phyloP scores from a whole-genome alignment of 2,329 filamentous ascomycete genomes.

The Helotiales sp. region DNA sequence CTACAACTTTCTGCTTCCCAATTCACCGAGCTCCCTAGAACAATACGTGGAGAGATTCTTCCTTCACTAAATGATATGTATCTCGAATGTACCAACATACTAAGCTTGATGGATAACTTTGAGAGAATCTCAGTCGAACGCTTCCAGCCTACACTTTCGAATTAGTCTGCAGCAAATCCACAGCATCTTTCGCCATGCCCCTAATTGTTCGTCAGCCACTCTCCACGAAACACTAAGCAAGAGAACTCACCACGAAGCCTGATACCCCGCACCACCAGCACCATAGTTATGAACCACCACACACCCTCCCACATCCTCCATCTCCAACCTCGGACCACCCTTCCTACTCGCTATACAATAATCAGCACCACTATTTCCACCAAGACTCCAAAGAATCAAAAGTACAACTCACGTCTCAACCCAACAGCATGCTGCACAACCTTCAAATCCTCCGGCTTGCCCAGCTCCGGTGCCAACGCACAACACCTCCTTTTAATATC shows the following conservation, averaged over 20 bases:
- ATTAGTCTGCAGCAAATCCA: slow-evolving; percentile 18
- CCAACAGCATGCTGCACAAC: slow-evolving; percentile 38
- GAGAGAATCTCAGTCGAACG: neutral
- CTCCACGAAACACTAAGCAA: neutral
- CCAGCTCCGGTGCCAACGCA: slow-evolving; percentile 37
- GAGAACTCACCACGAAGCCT: slow-evolving; percentile 35
- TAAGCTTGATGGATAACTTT: neutral
- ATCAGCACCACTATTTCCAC: neutral
- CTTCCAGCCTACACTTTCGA: slow-evolving; percentile 5
- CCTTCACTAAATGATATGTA: neutral
- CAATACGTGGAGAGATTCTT: neutral
- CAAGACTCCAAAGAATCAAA: neutral
- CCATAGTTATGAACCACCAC: slow-evolving; percentile 45
- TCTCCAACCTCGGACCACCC: slow-evolving; percentile 36
- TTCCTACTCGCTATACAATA: slow-evolving; percentile 23
- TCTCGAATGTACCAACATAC: neutral
- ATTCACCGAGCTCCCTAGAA: too few species aligned
- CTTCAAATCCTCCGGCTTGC: slow-evolving; percentile 36
- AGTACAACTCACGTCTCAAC: slow-evolving; percentile 35
- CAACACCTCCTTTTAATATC: slow-evolving; percentile 38
- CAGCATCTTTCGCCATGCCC: slow-evolving; percentile 27
- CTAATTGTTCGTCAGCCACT: slow-evolving; percentile 1
- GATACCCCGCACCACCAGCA: slow-evolving; percentile 46
- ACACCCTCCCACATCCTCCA: slow-evolving; percentile 25
- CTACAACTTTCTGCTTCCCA: too few species aligned